These are phyloP conservation scores for Aplosporella prunicola DNA, from an alignment of 2,329 filamentous ascomycete genomes.

Conservation along the genomic window DNA sequence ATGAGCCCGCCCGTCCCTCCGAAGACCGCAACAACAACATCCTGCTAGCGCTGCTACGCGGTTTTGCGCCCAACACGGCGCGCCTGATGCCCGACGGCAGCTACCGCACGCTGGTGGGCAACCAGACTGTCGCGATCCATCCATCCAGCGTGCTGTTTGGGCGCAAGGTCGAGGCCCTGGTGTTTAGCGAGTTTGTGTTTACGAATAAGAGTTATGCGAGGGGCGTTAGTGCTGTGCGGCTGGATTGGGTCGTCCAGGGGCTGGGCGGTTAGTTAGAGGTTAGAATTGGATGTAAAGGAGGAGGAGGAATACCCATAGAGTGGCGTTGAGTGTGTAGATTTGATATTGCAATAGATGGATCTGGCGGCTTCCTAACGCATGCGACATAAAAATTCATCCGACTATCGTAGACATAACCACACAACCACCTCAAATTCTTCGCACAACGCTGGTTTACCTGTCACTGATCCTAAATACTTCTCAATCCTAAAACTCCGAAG, in stretches of 20 bases:
- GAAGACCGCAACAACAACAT: slow-evolving; percentile 42
- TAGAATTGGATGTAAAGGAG: too few species aligned
- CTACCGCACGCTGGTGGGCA: slow-evolving; percentile 52
- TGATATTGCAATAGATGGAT: too few species aligned
- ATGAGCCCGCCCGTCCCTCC: slow-evolving; percentile 17
- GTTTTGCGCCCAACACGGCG: slow-evolving; percentile 53
- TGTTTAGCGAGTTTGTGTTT: slow-evolving; percentile 58
- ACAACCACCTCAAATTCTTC: too few species aligned
- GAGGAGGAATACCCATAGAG: too few species aligned
- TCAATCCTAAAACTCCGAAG: too few species aligned
- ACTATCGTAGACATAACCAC: too few species aligned
- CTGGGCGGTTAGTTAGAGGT: slow-evolving; percentile 21
- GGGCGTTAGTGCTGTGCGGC: slow-evolving; percentile 52
- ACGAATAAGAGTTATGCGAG: slow-evolving; percentile 55
- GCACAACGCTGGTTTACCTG: too few species aligned
- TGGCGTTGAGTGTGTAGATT: too few species aligned
- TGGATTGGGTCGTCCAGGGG: slow-evolving; percentile 52
- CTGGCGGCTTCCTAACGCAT: too few species aligned
- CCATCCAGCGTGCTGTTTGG: slow-evolving; percentile 52
- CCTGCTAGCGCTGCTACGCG: slow-evolving; percentile 48
- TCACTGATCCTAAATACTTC: too few species aligned
- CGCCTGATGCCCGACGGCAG: slow-evolving; percentile 50
- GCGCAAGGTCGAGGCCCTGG: slow-evolving; percentile 51
- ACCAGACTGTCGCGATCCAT: slow-evolving; percentile 54
- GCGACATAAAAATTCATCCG: too few species aligned